Base-by-base conservation (phyloP, 257 asterid species). In the Solanum arcanum region DNA sequence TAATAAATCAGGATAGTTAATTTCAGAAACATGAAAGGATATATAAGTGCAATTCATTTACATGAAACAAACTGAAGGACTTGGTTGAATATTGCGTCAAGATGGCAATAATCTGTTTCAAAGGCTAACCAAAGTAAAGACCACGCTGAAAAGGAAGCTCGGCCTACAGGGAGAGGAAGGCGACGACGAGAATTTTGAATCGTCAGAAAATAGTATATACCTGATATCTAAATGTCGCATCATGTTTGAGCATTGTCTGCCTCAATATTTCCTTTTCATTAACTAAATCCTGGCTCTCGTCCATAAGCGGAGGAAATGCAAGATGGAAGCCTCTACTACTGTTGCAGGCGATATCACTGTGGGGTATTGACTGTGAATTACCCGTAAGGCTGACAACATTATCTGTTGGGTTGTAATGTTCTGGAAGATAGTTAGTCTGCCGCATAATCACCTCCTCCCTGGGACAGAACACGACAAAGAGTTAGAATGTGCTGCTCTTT, bases 221-320 rank as follows among this genome's bases (percentile, higher is more conserved):
- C 97, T 95, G 98, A 91, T 83, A 78, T 89, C 92, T 93, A 92
- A 95, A 93, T n/a, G 91, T 88, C 85, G 96, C 91, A 90, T 95
- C 96, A 47, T 95, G 98, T 86, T 90, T 92, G 89, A 92, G 96
- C 78, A 95, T 94, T 49, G 88, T 91, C 86, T 90, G 94, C 89
- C 93, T 93, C 87, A 91, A 37, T 83, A 90, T 41, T 85, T 91
- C 94, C 89, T 90, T 94, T 83, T 90, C 90, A 86, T 89, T 89
- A 69, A 72, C 91, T 56, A 86, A 47, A 87, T 85, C 83, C 74
- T 84, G 90, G 46, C 89, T 80, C 77, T 82, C 88, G 44, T 91
- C 90, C 72, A 49, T 72, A 80, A 88, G 27, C 21, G 84, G 89
- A 59, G 90, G 92, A 87, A 85, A 87, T 39, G 89, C 66, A 84